phyloP scores from a whole-genome alignment of 495 filamentous ascomycete species.

The Evernia prunastri region DNA sequence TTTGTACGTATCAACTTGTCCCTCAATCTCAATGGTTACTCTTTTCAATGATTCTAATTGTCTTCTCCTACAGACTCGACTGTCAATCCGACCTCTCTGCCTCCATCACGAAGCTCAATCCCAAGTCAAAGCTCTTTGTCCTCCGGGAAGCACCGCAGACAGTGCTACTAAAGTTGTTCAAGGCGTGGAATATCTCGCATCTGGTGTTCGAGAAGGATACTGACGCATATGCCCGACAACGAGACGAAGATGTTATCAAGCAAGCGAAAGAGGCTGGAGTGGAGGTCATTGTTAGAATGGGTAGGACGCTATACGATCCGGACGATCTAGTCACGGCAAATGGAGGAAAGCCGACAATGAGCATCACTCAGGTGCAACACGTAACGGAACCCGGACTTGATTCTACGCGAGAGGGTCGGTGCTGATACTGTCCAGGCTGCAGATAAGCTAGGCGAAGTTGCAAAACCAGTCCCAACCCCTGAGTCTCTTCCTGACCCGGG shows the following conservation, averaged over 20 bases:
- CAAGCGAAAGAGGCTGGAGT: slow-evolving; percentile 57
- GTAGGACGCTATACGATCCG: slow-evolving; percentile 61
- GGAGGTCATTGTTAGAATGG: slow-evolving; percentile 51
- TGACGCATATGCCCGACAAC: slow-evolving; percentile 56
- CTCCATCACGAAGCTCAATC: slow-evolving; percentile 54
- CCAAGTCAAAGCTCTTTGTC: slow-evolving; percentile 58
- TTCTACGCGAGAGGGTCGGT: neutral
- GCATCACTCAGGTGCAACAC: slow-evolving; percentile 53
- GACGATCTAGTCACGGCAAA: slow-evolving; percentile 58
- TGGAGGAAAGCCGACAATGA: slow-evolving; percentile 62
- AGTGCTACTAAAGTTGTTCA: slow-evolving; percentile 59
- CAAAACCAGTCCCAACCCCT: slow-evolving; percentile 49
- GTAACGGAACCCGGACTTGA: slow-evolving; percentile 25
- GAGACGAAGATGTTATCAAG: slow-evolving; percentile 49
- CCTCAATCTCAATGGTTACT: neutral
- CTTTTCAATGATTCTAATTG: neutral
- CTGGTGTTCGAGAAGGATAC: slow-evolving; percentile 70
- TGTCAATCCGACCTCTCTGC: slow-evolving; percentile 58
- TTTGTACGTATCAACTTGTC: slow-evolving; percentile 32
- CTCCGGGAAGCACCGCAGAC: slow-evolving; percentile 62
- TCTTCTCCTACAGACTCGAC: slow-evolving; percentile 42
- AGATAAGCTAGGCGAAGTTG: slow-evolving; percentile 47
- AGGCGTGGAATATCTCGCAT: slow-evolving; percentile 60
- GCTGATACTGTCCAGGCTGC: slow-evolving; percentile 27
- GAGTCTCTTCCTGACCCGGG: slow-evolving; percentile 53